Evolutionary conservation across 176 grass and related monocot genomes (phyloP), one percentile per base, ranked within the genome.

Genomic region (Triticum turgidum): DNA sequence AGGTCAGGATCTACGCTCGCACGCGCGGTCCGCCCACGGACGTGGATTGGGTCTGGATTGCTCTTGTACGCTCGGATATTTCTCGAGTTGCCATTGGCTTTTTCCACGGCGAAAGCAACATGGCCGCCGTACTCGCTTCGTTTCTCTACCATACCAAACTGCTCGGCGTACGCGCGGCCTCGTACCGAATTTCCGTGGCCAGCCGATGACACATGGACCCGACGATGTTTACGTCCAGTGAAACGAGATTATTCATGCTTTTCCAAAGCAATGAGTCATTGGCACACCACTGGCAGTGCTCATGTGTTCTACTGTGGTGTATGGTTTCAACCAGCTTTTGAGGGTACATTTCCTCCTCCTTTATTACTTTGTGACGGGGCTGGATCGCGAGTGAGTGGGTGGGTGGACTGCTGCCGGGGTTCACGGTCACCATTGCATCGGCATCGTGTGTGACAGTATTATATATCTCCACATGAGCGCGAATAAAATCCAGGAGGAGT

Each of bases 61-160:
- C 59, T 67, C 68, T 6, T 1, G 5, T 27, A 61, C 37, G 49
- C 41, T 13, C 1, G 89, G 83, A 84, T 88, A 88, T 91, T 81
- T 87, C 51, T 39, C 42, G 13, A 58, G 34, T 37, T 65, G 10
- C 18, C 11, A 0, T 37, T 61, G 30, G 61, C 14, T 62, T 76
- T 76, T 76, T 81, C 85, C 89, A 63, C 81, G 5, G 0, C 51
- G 89, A 84, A 70, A 91, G 81, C 85, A 30, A 84, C 39, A 35
- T 4, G 14, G 34, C 2, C 68, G 49, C 49, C 69, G 69, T 77
- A 88, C 61, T 22, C 34, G 12, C 21, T 41, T 65, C 65, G 14
- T 32, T 86, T 63, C 62, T 37, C 18, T 86, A 47, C 7, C 33
- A 0, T 78, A 47, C 7, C 24, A 0, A 59, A 79, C 9, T 12